These are phyloP conservation scores for Exophiala bonariae DNA, from an alignment of 2,329 filamentous ascomycete species.

Conservation along the genomic window DNA sequence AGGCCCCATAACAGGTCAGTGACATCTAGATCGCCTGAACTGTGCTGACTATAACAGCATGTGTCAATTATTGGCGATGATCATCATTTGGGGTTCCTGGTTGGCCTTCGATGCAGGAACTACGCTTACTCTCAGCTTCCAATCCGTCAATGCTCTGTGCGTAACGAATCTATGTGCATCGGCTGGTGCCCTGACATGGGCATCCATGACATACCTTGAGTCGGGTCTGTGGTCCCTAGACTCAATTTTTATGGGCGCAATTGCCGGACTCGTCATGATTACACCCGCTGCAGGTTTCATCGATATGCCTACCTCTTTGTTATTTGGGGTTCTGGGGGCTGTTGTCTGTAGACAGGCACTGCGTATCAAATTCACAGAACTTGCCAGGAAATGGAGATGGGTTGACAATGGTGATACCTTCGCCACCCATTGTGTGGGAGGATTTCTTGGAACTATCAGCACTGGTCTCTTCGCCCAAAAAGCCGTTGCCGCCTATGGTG, in stretches of 20 bases:
- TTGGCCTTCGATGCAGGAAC: conserved; percentile 54
- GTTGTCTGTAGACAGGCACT: conserved; percentile 52
- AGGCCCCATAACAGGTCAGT: conserved; percentile 50
- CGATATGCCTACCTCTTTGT: conserved; percentile 50
- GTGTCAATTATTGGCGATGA: conserved; percentile 48
- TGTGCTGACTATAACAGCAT: too few species aligned
- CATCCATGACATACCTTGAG: conserved; percentile 45
- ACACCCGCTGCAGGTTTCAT: conserved; percentile 53
- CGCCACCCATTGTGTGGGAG: conserved; percentile 56
- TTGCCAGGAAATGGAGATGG: conserved; percentile 50
- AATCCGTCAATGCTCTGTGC: conserved; percentile 51
- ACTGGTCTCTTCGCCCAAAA: conserved; percentile 54
- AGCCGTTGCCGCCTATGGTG: conserved; percentile 53
- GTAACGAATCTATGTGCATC: conserved; percentile 53
- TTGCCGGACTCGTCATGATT: conserved; percentile 55
- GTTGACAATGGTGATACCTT: conserved; percentile 59
- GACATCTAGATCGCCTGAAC: too few species aligned
- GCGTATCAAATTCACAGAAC: conserved; percentile 53
- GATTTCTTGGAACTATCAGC: conserved; percentile 50
- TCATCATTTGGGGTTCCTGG: conserved; percentile 55
- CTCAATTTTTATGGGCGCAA: conserved; percentile 53
- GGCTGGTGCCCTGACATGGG: conserved; percentile 50
- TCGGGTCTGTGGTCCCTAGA: conserved; percentile 49
- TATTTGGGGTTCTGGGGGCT: conserved; percentile 50
- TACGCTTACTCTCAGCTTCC: conserved; percentile 50